Base-by-base conservation (phyloP, 768 basidiomycete genomes). In the Trametes villosa region DNA sequence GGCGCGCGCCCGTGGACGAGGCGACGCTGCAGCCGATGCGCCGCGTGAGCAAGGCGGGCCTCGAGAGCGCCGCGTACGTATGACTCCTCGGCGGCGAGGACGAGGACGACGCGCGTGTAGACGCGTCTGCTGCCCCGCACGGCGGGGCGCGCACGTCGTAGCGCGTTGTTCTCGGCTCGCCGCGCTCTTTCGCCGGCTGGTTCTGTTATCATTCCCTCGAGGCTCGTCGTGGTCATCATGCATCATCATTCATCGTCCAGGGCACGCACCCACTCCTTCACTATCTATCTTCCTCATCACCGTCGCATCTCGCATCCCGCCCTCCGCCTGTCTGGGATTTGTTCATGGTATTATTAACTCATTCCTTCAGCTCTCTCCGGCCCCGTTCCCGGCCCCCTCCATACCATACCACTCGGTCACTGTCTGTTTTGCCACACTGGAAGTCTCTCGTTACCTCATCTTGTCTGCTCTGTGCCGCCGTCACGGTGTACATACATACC, bases 1-100 rank as follows among this genome's bases (percentile, higher is more conserved):
- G 94, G 64, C 81, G 88, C 44, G 92, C 93, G 29, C 94, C 95
- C 2, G 94, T 96, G 27, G 83, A 96, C 69, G 89, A 92, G 74
- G 88, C 78, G 42, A 96, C 95, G 34, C 74, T 96, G 64, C 94
- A 96, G 72, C 95, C 95, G 27, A 81, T 91, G 81, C 78, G 95
- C 62, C 79, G 95, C 64, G 94, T 94, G 61, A 94, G 92, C 72
- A 97, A 97, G 76, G 94, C 95, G 6, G 95, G 95, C 31, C 75
- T 97, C 64, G 95, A 97, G 78, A 93, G 86, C 36, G 38, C 67
- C 7, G 57, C 62, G 38, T 67, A 69, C 49, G 57, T 65, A 46
- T 70, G 61, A 63, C 52, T 31, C 15, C 17, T 38, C 26, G 53
- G 31, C 33, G 48, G 26, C 30, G 44, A 26, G 41, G 38, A n/a